These are phyloP conservation scores for Metschnikowia hibisci DNA, from an alignment of 805 yeast species.

Conservation along the genomic window DNA sequence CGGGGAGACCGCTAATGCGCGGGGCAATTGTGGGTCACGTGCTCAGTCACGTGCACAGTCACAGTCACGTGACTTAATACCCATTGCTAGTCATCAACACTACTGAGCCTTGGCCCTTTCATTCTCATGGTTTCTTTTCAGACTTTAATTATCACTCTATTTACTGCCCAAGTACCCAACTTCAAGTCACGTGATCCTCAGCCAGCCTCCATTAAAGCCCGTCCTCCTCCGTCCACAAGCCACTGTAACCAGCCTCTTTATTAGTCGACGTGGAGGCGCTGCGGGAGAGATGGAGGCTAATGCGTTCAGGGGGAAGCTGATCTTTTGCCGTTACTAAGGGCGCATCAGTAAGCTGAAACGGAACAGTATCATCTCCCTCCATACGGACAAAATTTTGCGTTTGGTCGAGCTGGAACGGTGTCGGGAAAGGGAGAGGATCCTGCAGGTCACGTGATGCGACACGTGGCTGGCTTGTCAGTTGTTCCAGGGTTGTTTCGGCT, in stretches of 20 bases:
- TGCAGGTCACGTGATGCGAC: background rate
- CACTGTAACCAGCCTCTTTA: constrained; percentile 6
- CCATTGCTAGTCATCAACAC: too few species aligned
- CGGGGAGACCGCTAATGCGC: background rate
- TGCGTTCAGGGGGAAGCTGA: constrained; percentile 4
- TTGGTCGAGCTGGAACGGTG: constrained; percentile 4
- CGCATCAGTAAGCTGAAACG: background rate
- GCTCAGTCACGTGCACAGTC: background rate
- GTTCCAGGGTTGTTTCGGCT: too few species aligned
- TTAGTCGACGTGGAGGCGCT: constrained; percentile 5
- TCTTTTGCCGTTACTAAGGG: constrained; percentile 12
- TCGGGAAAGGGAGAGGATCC: background rate
- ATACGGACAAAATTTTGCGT: constrained; percentile 10
- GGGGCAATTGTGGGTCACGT: background rate
- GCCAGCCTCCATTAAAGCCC: background rate
- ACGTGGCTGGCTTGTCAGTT: too few species aligned
- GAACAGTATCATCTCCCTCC: too few species aligned
- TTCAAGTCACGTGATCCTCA: background rate
- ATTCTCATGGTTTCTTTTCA: too few species aligned
- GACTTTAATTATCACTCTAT: too few species aligned
- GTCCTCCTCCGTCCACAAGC: constrained; percentile 9
- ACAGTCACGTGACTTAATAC: background rate
- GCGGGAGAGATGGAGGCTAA: constrained; percentile 6
- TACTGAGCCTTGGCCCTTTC: too few species aligned
- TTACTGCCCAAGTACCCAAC: too few species aligned